Evolutionary conservation across 495 filamentous ascomycete genomes (phyloP), one percentile per base, ranked within the genome.

Genomic region (Hyaloscypha finlandica): DNA sequence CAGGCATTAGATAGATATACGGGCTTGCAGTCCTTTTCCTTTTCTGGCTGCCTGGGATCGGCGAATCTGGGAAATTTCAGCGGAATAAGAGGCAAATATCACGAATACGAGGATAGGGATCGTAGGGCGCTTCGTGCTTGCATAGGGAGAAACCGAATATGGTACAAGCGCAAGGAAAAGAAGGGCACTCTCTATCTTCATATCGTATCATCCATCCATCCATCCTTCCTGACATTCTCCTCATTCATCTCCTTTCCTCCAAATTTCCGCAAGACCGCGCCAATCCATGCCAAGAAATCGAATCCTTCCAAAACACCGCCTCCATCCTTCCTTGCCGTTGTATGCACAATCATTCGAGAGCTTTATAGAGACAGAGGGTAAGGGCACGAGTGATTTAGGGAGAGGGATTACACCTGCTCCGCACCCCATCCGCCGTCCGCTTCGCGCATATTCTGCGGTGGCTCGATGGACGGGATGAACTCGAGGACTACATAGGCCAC

Each of bases 401-500:
- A 19, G 11, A 1, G 42, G 11, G 9, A 25, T 59, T 69, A 73
- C 16, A 73, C 71, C 52, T 73, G 79, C 82, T 97, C 93, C 58
- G 92, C 91, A 66, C 93, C 93, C 93, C 93, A 97, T 70, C 92
- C 88, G 64, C 86, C 89, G 79, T 95, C 92, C 65, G 81, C 82
- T 37, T 74, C 72, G 77, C 95, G 88, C 96, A 99, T 99, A 81
- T 97, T 99, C 72, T 92, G 89, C 22, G 96, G 96, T 25, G 96
- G 94, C 83, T 99, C 95, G 75, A 99, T 97, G 48, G 89, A 93
- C 0, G 96, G 95, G 64, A 97, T 89, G 79, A 92, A 99, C 80
- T 98, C 94, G 70, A 98, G 86, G 22, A 85, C 91, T 59, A 87
- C 80, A 78, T 97, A 99, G 45, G 76, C 89, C 51, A 96, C 72